Conservation (phyloP, 169 alveolate species). For the Cryptosporidium tyzzeri region DNA sequence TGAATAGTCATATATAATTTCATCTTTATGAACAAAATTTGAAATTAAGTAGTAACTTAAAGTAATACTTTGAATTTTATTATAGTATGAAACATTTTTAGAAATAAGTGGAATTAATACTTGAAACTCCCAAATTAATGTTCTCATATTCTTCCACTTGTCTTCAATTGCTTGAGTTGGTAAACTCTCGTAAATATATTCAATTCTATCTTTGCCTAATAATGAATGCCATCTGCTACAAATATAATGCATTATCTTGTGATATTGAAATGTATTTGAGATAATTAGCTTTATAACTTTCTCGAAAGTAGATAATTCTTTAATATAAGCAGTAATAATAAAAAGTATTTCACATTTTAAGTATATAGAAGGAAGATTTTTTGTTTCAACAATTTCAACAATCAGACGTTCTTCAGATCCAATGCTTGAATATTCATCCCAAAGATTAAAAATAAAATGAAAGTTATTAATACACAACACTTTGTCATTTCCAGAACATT, state of each 20-base stretch:
- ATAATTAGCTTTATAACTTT: neutral
- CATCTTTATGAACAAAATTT: neutral
- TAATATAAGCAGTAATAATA: neutral
- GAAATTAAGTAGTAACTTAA: slow-evolving; percentile 7
- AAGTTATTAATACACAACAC: neutral
- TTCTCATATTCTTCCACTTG: slow-evolving; percentile 4
- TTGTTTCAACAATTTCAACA: slow-evolving; percentile 1
- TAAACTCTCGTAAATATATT: neutral
- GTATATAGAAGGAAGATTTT: slow-evolving; percentile 27
- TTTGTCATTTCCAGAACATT: neutral
- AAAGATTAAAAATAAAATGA: slow-evolving; percentile 12
- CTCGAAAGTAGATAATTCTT: neutral
- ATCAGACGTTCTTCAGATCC: slow-evolving; percentile 18
- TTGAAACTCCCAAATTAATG: slow-evolving; percentile 24
- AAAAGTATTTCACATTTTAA: slow-evolving; percentile 38
- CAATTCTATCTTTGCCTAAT: neutral
- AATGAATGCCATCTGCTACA: slow-evolving; percentile 26
- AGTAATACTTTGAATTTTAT: slow-evolving; percentile 33
- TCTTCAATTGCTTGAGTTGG: neutral
- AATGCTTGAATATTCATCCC: slow-evolving; percentile 25
- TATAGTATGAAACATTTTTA: neutral
- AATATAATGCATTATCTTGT: slow-evolving; percentile 20
- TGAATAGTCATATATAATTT: neutral
- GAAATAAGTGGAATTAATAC: slow-evolving; percentile 9
- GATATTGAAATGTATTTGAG: slow-evolving; percentile 6